Conservation (phyloP, 2,329 filamentous ascomycete species). For the Epichloe scottii region DNA sequence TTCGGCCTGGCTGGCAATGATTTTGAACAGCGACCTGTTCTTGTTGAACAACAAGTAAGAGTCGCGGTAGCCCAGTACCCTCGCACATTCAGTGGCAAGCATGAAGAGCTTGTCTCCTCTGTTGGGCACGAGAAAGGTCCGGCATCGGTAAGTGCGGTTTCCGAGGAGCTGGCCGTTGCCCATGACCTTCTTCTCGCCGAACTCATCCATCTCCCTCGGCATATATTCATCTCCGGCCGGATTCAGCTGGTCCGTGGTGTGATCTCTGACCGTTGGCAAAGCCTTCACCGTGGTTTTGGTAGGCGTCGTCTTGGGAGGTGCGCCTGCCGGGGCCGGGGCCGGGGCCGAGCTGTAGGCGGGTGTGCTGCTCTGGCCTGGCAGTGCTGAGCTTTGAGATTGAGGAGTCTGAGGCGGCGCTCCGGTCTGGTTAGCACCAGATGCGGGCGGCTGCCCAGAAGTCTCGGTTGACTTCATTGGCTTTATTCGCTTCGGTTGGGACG, state of each 20-base stretch:
- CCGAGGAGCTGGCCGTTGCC: slow-evolving; percentile 70
- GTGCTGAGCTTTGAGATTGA: slow-evolving; percentile 35
- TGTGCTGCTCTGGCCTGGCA: slow-evolving; percentile 30
- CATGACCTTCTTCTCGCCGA: slow-evolving; percentile 88
- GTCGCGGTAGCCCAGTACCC: slow-evolving; percentile 86
- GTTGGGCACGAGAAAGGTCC: slow-evolving; percentile 86
- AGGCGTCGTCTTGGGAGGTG: slow-evolving; percentile 68
- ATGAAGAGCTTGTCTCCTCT: slow-evolving; percentile 93
- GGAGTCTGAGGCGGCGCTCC: slow-evolving; percentile 41
- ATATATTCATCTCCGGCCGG: slow-evolving; percentile 87
- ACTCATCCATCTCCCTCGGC: slow-evolving; percentile 82
- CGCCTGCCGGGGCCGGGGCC: slow-evolving; percentile 26
- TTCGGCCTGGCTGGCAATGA: slow-evolving; percentile 88
- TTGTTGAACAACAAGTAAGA: slow-evolving; percentile 99
- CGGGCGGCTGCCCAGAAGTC: slow-evolving; percentile 40
- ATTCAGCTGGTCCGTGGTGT: slow-evolving; percentile 91
- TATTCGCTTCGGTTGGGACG: slow-evolving; percentile 41
- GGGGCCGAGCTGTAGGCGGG: slow-evolving; percentile 26
- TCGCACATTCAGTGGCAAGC: slow-evolving; percentile 93
- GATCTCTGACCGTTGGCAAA: slow-evolving; percentile 86
- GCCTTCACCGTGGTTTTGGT: slow-evolving; percentile 83
- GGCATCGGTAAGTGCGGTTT: slow-evolving; percentile 77
- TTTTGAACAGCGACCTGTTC: slow-evolving; percentile 92
- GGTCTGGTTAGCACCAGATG: slow-evolving; percentile 27
- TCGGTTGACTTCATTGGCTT: slow-evolving; percentile 53